Conservation (phyloP, 2,329 filamentous ascomycete species). For the Exophiala spinifera region DNA sequence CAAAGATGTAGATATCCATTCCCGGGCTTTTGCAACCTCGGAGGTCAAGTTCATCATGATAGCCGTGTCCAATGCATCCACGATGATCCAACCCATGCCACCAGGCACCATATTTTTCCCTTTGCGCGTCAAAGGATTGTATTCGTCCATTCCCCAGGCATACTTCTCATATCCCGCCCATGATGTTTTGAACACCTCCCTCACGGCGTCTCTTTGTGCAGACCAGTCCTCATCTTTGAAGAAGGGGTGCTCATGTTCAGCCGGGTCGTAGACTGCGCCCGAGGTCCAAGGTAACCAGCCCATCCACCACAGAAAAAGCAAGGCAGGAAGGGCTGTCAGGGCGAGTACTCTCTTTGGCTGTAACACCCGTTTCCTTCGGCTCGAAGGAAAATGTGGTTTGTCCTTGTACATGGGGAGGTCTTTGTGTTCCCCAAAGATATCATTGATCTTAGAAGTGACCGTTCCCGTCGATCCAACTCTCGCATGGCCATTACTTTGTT, state of each 20-base stretch:
- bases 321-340: conserved; percentile 53
- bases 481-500: conserved; percentile 42
- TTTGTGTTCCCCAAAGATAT: conserved; percentile 61
- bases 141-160: conserved; percentile 94
- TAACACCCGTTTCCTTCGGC: conserved; percentile 59
- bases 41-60: conserved; percentile 97
- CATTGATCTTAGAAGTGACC: conserved; percentile 61
- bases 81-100: conserved; percentile 96
- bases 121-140: conserved; percentile 74
- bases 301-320: conserved; percentile 66
- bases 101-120: conserved; percentile 81
- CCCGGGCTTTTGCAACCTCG: conserved; percentile 74
- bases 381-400: conserved; percentile 72
- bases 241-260: conserved; percentile 15
- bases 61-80: conserved; percentile 92
- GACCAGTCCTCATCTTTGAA: conserved; percentile 62
- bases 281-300: conserved; percentile 51
- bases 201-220: conserved; percentile 73
- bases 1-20: conserved; percentile 80
- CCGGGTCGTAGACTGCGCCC: conserved; percentile 12
- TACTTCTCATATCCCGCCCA: conserved; percentile 92
- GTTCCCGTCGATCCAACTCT: conserved; percentile 38
- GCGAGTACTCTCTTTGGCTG: conserved; percentile 61
- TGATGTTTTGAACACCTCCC: conserved; percentile 84
- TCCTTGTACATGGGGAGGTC: conserved; percentile 96